Percentiles rank a stretch among this genome's conserved stretches.
Conservation (phyloP, 2,329 filamentous ascomycete species). For the Westerdykella sp. region DNA sequence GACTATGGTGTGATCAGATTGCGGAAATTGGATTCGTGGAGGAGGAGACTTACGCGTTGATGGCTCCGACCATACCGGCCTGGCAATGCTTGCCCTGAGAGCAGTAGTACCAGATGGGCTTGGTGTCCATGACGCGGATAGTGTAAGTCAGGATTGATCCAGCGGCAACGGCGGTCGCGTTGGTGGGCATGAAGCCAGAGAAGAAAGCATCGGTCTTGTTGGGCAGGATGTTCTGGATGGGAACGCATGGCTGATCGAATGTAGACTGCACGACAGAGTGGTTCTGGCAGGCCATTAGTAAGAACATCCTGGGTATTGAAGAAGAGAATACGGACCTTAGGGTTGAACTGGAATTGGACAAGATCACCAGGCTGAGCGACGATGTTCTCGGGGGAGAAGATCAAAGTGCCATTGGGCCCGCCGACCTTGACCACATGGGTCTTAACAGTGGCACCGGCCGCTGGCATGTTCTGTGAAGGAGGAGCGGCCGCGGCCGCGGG, state of each 20-base stretch:
- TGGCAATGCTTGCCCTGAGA: slow-evolving; percentile 69
- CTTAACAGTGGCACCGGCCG: slow-evolving; percentile 9
- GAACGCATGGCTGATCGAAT: slow-evolving; percentile 65
- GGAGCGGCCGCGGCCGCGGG: slow-evolving; percentile 3
- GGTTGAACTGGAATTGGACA: slow-evolving; percentile 50
- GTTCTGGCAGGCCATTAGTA: slow-evolving; percentile 43
- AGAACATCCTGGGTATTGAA: neutral
- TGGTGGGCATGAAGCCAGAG: slow-evolving; percentile 59
- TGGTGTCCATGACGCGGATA: slow-evolving; percentile 60
- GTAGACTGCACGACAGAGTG: slow-evolving; percentile 75
- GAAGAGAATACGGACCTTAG: slow-evolving; percentile 32
- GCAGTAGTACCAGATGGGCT: slow-evolving; percentile 75
- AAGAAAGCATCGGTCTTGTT: slow-evolving; percentile 54
- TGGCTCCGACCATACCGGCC: slow-evolving; percentile 66
- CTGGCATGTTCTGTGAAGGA: neutral
- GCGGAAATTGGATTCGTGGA: neutral
- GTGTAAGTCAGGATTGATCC: slow-evolving; percentile 60
- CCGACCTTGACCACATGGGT: slow-evolving; percentile 60
- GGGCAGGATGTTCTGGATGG: slow-evolving; percentile 44
- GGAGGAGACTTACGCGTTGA: slow-evolving; percentile 59
- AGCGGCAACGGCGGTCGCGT: slow-evolving; percentile 14
- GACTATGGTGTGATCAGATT: slow-evolving; percentile 17
- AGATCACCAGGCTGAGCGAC: slow-evolving; percentile 54
- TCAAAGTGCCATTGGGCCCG: slow-evolving; percentile 48
- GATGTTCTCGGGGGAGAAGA: slow-evolving; percentile 62